phyloP scores from a whole-genome alignment of 768 basidiomycete species.

The Trametes cingulata region DNA sequence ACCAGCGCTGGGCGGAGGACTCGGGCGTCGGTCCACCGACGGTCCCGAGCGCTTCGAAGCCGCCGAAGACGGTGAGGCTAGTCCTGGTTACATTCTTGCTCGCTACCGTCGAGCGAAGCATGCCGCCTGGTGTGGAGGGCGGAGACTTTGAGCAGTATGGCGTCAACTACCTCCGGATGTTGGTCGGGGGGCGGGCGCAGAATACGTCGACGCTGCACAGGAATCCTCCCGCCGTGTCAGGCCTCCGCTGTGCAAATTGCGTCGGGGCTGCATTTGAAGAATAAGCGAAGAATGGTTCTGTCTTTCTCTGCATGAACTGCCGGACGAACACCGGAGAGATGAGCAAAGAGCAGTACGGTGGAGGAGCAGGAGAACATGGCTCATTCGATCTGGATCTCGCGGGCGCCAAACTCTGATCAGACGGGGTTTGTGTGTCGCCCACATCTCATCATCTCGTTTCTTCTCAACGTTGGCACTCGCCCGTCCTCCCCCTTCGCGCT shows the following conservation, averaged over 20 bases:
- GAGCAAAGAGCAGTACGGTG: too few relatives aligned
- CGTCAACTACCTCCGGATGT: not conserved
- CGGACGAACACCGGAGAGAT: too few relatives aligned
- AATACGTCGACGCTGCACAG: not conserved
- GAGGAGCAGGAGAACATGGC: not conserved
- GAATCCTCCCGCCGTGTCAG: not conserved
- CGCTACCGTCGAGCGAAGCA: not conserved
- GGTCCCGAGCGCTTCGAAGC: not conserved
- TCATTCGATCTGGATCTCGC: constrained; percentile 1
- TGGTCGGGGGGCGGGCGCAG: not conserved
- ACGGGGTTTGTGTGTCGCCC: not conserved
- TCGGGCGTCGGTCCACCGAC: constrained; percentile 4
- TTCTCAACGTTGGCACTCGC: constrained; percentile 9
- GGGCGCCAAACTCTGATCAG: not conserved
- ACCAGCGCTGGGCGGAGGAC: not conserved
- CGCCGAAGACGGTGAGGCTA: not conserved
- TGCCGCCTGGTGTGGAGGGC: not conserved
- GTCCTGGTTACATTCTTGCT: not conserved
- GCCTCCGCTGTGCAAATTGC: not conserved
- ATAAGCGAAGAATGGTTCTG: not conserved
- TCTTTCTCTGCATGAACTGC: too few relatives aligned
- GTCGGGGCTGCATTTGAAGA: not conserved
- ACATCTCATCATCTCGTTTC: constrained; percentile 11
- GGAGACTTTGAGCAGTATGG: not conserved
- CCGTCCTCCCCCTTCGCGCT: not conserved